Evolutionary conservation across 148 eudicot genomes (phyloP).

Genomic region (Rhododendron simsii): DNA sequence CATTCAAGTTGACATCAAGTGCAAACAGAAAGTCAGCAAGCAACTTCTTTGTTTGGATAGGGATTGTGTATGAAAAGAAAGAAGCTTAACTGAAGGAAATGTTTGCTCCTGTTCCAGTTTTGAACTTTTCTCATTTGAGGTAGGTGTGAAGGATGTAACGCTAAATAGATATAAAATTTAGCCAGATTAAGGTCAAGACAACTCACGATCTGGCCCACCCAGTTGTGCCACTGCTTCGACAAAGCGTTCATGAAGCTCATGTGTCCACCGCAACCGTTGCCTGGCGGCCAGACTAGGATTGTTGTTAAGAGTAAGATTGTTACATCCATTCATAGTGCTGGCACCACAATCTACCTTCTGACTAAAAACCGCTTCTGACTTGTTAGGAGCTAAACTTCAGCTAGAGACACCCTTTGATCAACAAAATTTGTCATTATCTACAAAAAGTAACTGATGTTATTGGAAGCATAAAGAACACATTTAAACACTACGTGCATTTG

Average conservation of each 20-base stretch:
- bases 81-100: not conserved
- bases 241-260: slow-evolving; percentile 65
- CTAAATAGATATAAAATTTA: not conserved
- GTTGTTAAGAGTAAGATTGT: slow-evolving; percentile 21
- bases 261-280: slow-evolving; percentile 65
- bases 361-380: not conserved
- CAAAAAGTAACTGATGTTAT: not conserved
- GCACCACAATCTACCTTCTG: slow-evolving; percentile 16
- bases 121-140: not conserved
- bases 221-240: slow-evolving; percentile 69
- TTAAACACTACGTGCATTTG: not conserved
- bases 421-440: not conserved
- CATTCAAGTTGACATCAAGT: not conserved
- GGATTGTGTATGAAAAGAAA: not conserved
- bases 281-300: slow-evolving; percentile 38
- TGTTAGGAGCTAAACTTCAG: not conserved
- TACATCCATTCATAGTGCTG: slow-evolving; percentile 14
- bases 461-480: not conserved
- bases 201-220: slow-evolving; percentile 69
- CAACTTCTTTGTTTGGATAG: not conserved
- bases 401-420: not conserved
- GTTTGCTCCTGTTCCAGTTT: not conserved
- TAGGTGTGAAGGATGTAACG: not conserved
- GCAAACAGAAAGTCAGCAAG: not conserved
- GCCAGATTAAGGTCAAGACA: slow-evolving; percentile 9